A percentile compares a stretch with the other conserved stretches of the same genome.
Conservation (phyloP, 2,329 filamentous ascomycete genomes). For the Ascochyta koolunga region DNA sequence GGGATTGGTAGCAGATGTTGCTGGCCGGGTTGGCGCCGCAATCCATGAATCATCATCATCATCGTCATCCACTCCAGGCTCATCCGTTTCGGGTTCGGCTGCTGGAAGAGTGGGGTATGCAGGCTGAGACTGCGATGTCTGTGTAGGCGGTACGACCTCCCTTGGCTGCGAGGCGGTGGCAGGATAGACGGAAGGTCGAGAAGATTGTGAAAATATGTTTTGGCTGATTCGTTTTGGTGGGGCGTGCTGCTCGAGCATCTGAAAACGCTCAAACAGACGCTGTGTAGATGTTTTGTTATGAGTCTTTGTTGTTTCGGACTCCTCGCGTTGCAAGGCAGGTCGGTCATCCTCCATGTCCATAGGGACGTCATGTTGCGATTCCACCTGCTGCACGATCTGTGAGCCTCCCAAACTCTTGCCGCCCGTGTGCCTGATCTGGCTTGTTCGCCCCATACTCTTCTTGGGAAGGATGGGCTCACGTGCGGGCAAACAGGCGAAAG, state of each 20-base stretch:
- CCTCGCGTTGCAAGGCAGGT: constrained; percentile 46
- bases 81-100: constrained; percentile 21
- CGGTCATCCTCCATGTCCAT: constrained; percentile 59
- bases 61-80: constrained; percentile 32
- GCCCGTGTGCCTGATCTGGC: constrained; percentile 75
- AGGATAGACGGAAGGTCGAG: constrained; percentile 10
- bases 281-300: constrained; percentile 95
- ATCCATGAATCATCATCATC: constrained; percentile 65
- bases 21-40: constrained; percentile 61
- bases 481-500: constrained; percentile 90
- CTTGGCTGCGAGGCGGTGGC: constrained; percentile 25
- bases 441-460: constrained; percentile 81
- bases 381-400: constrained; percentile 39
- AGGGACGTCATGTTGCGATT: constrained; percentile 57
- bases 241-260: constrained; percentile 64
- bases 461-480: constrained; percentile 84
- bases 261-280: constrained; percentile 90
- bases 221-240: constrained; percentile 45
- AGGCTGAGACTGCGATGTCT: constrained; percentile 40
- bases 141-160: constrained; percentile 37
- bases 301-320: constrained; percentile 61
- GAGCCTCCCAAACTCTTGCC: constrained; percentile 68
- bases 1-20: constrained; percentile 31
- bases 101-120: constrained; percentile 51
- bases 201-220: constrained; percentile 39